Conservation (phyloP, 805 yeast genomes). For the Schwanniomyces sp. region DNA sequence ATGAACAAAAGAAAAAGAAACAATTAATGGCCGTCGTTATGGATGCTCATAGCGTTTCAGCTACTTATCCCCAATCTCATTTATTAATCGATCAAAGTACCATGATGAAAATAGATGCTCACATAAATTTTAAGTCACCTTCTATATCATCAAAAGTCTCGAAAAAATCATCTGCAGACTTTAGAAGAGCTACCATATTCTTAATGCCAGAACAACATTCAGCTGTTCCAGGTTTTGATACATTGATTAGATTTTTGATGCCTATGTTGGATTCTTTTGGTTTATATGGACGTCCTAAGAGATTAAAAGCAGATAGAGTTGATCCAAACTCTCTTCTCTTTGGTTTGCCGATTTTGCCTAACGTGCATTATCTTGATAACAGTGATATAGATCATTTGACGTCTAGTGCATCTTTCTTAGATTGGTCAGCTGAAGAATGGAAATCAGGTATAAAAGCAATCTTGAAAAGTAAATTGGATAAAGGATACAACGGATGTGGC, state of each 20-base stretch:
- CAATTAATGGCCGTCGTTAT: conserved; percentile 77
- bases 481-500: conserved; percentile 77
- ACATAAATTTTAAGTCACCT: conserved; percentile 56
- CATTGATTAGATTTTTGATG: conserved; percentile 42
- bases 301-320: conserved; percentile 41
- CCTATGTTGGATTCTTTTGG: conserved; percentile 45
- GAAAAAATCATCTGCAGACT: conserved; percentile 29
- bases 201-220: conserved; percentile 46
- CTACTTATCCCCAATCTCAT: conserved; percentile 88
- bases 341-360: conserved; percentile 47
- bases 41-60: conserved; percentile 71
- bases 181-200: conserved; percentile 42
- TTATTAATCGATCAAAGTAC: conserved; percentile 82
- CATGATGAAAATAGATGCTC: conserved; percentile 85
- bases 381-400: conserved; percentile 26
- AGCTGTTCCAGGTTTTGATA: conserved; percentile 50
- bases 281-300: conserved; percentile 44
- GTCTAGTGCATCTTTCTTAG: conserved; percentile 22
- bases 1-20: conserved; percentile 70
- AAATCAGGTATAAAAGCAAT: conserved; percentile 25
- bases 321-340: conserved; percentile 42
- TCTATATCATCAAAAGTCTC: conserved; percentile 30
- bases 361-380: conserved; percentile 41
- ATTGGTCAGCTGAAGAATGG: conserved; percentile 42
- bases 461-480: conserved; percentile 34